These are phyloP conservation scores for Skeletonema menzelii DNA, from an alignment of 108 stramenopile genomes.

Conservation along the genomic window DNA sequence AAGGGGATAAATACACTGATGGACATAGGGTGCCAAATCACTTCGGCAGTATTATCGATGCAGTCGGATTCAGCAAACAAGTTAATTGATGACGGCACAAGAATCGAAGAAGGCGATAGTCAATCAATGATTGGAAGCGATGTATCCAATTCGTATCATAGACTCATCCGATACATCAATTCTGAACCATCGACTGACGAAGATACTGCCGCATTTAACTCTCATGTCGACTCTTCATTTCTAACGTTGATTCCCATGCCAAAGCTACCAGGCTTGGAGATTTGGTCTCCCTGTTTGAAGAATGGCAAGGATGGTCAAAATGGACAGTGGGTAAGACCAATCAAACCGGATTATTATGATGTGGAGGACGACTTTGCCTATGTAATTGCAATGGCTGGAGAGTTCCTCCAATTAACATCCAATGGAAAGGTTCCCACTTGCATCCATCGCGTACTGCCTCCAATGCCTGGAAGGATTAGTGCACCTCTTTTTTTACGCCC, in stretches of 20 bases:
- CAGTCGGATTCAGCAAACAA: constrained; percentile 19
- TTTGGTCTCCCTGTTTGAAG: constrained; percentile 34
- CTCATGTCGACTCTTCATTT: constrained; percentile 46
- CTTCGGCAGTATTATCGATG: constrained; percentile 43
- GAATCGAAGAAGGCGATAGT: constrained; percentile 2
- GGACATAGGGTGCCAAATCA: constrained; percentile 40
- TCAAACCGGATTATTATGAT: neutral
- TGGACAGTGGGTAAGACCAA: constrained; percentile 44
- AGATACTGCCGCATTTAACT: constrained; percentile 17
- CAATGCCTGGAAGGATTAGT: constrained; percentile 23
- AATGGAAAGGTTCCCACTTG: constrained; percentile 36
- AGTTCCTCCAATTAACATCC: constrained; percentile 37
- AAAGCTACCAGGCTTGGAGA: constrained; percentile 38
- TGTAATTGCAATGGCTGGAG: constrained; percentile 41
- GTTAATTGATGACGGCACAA: constrained; percentile 32
- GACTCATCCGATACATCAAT: constrained; percentile 38
- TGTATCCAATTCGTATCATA: constrained; percentile 42
- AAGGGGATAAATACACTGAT: constrained; percentile 34
- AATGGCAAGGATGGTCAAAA: neutral
- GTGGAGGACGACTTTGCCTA: constrained; percentile 10
- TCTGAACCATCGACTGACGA: constrained; percentile 3
- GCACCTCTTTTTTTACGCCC: constrained; percentile 42
- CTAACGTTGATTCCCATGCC: constrained; percentile 50
- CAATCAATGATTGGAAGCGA: neutral
- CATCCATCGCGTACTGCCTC: constrained; percentile 45